phyloP scores from a whole-genome alignment of 257 asterid genomes.

The Buddleja alternifolia region DNA sequence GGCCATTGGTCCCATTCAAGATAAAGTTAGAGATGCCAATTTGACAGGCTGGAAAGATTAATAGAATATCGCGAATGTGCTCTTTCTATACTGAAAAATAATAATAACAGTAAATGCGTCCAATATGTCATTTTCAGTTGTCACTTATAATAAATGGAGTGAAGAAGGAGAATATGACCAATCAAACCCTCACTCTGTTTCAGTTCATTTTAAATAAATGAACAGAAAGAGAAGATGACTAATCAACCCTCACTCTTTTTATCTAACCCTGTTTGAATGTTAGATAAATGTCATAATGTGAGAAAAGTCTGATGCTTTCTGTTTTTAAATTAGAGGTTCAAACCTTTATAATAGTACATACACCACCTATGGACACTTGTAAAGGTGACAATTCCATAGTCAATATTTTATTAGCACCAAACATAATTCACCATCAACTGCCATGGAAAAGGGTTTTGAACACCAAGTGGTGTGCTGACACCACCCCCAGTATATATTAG shows the following conservation, averaged over 20 bases:
- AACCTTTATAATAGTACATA: background rate
- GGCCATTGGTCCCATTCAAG: background rate
- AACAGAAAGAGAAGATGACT: background rate
- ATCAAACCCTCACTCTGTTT: background rate
- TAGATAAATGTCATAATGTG: background rate
- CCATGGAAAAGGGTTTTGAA: too few species aligned
- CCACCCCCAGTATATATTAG: too few species aligned
- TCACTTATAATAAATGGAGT: background rate
- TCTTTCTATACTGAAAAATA: slow-evolving; percentile 6
- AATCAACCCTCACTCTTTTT: background rate
- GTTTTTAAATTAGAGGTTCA: background rate
- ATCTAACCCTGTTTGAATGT: background rate
- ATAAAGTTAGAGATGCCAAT: background rate
- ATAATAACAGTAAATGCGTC: slow-evolving; percentile 8
- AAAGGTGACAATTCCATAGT: background rate
- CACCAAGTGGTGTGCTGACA: too few species aligned
- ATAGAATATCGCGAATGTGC: slow-evolving; percentile 1
- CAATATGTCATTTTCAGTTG: background rate
- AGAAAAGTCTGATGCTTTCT: background rate
- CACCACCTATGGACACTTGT: background rate
- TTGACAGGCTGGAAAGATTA: slow-evolving; percentile 23
- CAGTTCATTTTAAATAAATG: background rate
- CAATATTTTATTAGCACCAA: background rate
- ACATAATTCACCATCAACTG: background rate
- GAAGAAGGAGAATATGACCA: background rate